phyloP scores from a whole-genome alignment of 441 rosid species.

The Rhodomyrtus psidioides region DNA sequence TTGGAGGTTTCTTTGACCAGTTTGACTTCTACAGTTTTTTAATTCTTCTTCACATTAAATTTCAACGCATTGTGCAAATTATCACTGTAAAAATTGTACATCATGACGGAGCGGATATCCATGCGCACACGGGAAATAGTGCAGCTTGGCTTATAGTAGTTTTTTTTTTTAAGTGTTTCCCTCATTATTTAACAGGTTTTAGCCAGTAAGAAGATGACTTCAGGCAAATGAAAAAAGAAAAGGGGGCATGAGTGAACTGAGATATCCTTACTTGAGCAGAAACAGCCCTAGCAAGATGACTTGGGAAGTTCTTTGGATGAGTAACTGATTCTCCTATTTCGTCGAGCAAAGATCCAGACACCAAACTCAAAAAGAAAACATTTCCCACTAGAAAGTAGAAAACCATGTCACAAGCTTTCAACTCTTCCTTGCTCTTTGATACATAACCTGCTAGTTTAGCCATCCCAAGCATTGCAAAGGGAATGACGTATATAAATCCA shows the following conservation, averaged over 20 bases:
- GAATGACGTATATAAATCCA: conserved; percentile 65
- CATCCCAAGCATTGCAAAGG: conserved; percentile 74
- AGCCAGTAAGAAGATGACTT: neutral
- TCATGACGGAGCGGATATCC: neutral
- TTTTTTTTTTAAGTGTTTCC: neutral
- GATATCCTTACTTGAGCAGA: conserved; percentile 57
- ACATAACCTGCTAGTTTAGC: conserved; percentile 60
- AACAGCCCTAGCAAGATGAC: conserved; percentile 83
- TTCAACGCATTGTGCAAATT: neutral
- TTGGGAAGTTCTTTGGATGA: conserved; percentile 69
- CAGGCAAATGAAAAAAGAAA: neutral
- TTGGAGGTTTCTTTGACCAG: neutral
- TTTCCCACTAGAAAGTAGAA: conserved; percentile 90
- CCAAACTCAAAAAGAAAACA: conserved; percentile 77
- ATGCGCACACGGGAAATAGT: neutral
- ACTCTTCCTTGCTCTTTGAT: conserved; percentile 78
- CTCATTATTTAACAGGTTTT: neutral
- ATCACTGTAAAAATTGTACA: neutral
- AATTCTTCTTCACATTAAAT: neutral
- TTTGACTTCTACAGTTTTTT: neutral
- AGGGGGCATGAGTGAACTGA: neutral
- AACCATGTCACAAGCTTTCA: conserved; percentile 90
- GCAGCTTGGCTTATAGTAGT: neutral
- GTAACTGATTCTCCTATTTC: conserved; percentile 66
- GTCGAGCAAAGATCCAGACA: conserved; percentile 87